These are phyloP conservation scores for Xylariaceae sp. DNA, from an alignment of 2,329 filamentous ascomycete genomes.

Conservation along the genomic window DNA sequence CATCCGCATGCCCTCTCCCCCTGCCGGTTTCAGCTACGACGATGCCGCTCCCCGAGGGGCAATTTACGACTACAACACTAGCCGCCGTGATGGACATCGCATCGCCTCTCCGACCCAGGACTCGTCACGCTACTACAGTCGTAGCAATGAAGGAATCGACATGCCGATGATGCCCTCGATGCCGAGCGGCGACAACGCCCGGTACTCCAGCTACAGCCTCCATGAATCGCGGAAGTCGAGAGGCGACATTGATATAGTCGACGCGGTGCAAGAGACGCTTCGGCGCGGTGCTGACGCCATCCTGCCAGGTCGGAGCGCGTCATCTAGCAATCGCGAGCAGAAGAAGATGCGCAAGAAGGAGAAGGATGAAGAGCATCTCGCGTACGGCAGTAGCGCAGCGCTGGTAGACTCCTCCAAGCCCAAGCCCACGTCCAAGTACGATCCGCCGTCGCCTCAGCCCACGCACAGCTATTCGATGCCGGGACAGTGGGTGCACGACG, in stretches of 20 bases:
- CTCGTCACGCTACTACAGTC: constrained; percentile 24
- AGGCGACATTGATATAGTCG: constrained; percentile 25
- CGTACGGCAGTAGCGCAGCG: constrained; percentile 39
- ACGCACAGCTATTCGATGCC: constrained; percentile 30
- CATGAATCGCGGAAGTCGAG: constrained; percentile 19
- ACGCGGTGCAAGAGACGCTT: constrained; percentile 21
- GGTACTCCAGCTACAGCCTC: constrained; percentile 7
- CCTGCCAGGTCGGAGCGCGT: constrained; percentile 29
- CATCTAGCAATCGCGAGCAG: constrained; percentile 28
- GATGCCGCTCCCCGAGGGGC: constrained; percentile 31
- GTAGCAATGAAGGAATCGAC: constrained; percentile 18
- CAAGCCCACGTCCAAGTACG: constrained; percentile 12
- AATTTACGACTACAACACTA: constrained; percentile 24
- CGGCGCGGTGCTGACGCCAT: constrained; percentile 29
- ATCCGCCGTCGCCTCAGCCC: constrained; percentile 23
- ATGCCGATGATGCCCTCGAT: constrained; percentile 18
- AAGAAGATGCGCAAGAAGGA: constrained; percentile 32
- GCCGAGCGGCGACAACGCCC: constrained; percentile 11
- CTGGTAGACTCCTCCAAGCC: constrained; percentile 9
- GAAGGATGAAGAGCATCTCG: constrained; percentile 42
- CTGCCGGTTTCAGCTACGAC: constrained; percentile 37
- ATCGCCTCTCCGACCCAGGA: constrained; percentile 27
- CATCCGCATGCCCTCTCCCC: constrained; percentile 38
- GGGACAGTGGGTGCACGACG: constrained; percentile 36
- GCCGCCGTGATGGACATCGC: constrained; percentile 34